Conservation (phyloP, 164 flowering plant genomes). For the Sedum album region DNA sequence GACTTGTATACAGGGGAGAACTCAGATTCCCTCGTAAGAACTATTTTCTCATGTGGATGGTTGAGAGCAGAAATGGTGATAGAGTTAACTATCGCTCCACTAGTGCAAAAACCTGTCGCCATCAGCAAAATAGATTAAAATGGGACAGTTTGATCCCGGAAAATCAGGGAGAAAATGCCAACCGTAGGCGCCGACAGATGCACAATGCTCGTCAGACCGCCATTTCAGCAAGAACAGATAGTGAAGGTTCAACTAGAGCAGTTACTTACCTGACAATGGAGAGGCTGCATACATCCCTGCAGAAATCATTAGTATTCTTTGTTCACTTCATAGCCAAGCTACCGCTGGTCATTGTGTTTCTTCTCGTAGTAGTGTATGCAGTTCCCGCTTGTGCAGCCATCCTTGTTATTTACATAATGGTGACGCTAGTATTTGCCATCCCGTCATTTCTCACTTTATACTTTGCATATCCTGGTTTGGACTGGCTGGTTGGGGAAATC, state of each 20-base stretch:
- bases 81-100: conserved; percentile 38
- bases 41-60: conserved; percentile 91
- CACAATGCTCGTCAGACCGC: conserved; percentile 13
- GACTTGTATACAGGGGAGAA: conserved; percentile 58
- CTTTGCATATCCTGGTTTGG: conserved; percentile 84
- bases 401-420: conserved; percentile 61
- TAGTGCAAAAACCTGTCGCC: conserved; percentile 24
- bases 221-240: conserved; percentile 23
- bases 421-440: conserved; percentile 70
- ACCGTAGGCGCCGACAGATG: conserved; percentile 24
- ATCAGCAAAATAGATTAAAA: conserved; percentile 31
- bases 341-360: conserved; percentile 72
- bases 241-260: conserved; percentile 8
- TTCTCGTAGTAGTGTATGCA: conserved; percentile 57
- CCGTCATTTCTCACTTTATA: conserved; percentile 79
- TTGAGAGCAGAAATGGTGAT: conserved; percentile 89
- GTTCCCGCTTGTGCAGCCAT: conserved; percentile 85
- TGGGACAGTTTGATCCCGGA: conserved; percentile 38
- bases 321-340: conserved; percentile 75
- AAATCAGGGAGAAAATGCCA: conserved; percentile 19
- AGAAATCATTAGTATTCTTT: conserved; percentile 60
- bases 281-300: conserved; percentile 39
- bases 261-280: conserved; percentile 27
- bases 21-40: conserved; percentile 83
- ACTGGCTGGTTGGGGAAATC: conserved; percentile 92